Conservation (phyloP, 495 filamentous ascomycete genomes). For the Aspergillus panamensis region DNA sequence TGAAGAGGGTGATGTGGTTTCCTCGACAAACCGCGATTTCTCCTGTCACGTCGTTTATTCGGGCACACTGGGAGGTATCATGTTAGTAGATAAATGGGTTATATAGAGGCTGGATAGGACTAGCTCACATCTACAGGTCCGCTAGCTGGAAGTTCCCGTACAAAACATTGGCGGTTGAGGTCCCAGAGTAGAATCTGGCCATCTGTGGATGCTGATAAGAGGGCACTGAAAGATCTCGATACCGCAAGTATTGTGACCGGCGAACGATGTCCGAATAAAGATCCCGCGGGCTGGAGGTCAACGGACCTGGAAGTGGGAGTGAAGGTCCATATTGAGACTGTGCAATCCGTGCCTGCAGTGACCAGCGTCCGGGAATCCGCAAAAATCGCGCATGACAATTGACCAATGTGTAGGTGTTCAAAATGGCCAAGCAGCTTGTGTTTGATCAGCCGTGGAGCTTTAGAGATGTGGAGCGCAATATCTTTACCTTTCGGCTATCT, state of each 20-base stretch:
- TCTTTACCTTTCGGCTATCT: constrained; percentile 63
- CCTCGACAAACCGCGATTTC: constrained; percentile 82
- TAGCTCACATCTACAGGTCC: constrained; percentile 49
- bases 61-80: constrained; percentile 50
- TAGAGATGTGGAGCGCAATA: not conserved
- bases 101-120: not conserved
- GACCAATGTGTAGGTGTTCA: constrained; percentile 88
- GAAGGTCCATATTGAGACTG: constrained; percentile 76
- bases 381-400: constrained; percentile 75
- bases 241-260: constrained; percentile 78
- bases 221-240: constrained; percentile 79
- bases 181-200: constrained; percentile 89
- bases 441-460: constrained; percentile 1
- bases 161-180: constrained; percentile 80
- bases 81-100: not conserved
- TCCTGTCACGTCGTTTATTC: constrained; percentile 85
- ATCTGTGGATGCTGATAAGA: constrained; percentile 76
- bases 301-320: constrained; percentile 62
- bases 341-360: constrained; percentile 88
- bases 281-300: constrained; percentile 75
- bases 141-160: constrained; percentile 64
- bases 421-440: constrained; percentile 69
- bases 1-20: constrained; percentile 70
- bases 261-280: constrained; percentile 83
- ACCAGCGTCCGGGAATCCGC: constrained; percentile 87